phyloP scores from a whole-genome alignment of 2,329 filamentous ascomycete genomes.

The Stagonosporopsis tanaceti region DNA sequence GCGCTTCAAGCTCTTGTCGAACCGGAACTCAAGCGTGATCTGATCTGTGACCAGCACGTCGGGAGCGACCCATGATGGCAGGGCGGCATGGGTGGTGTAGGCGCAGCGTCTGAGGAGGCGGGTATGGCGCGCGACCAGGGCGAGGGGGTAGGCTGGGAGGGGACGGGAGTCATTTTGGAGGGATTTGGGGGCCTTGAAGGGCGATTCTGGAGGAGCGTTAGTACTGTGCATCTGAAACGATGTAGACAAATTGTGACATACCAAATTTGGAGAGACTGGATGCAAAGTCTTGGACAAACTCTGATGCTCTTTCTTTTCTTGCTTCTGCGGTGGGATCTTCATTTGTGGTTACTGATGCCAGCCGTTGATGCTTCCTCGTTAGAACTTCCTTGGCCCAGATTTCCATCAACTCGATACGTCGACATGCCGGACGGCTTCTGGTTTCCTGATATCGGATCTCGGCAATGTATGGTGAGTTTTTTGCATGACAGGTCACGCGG shows the following conservation, averaged over 20 bases:
- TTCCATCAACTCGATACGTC: conserved; percentile 25
- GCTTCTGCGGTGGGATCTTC: not conserved
- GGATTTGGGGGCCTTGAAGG: not conserved
- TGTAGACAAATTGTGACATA: not conserved
- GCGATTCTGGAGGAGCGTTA: conserved; percentile 3
- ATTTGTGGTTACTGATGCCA: not conserved
- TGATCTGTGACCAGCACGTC: conserved; percentile 19
- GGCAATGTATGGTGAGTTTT: conserved; percentile 22
- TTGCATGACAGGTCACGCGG: conserved; percentile 21
- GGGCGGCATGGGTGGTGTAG: conserved; percentile 12
- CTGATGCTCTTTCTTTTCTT: conserved; percentile 12
- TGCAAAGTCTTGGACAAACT: conserved; percentile 23
- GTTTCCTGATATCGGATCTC: conserved; percentile 24
- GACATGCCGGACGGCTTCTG: conserved; percentile 4
- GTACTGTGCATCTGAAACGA: not conserved
- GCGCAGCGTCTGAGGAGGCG: conserved; percentile 18
- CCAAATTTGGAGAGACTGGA: conserved; percentile 4
- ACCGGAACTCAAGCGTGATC: conserved; percentile 23
- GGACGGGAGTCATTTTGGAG: not conserved
- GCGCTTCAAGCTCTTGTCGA: conserved; percentile 5
- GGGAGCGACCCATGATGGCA: conserved; percentile 23
- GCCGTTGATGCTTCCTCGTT: conserved; percentile 9
- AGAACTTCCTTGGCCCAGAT: conserved; percentile 29
- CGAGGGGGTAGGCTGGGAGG: conserved; percentile 3
- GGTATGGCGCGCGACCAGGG: conserved; percentile 19